phyloP scores from a whole-genome alignment of 2,329 filamentous ascomycete species.

The Fusarium aywerte region DNA sequence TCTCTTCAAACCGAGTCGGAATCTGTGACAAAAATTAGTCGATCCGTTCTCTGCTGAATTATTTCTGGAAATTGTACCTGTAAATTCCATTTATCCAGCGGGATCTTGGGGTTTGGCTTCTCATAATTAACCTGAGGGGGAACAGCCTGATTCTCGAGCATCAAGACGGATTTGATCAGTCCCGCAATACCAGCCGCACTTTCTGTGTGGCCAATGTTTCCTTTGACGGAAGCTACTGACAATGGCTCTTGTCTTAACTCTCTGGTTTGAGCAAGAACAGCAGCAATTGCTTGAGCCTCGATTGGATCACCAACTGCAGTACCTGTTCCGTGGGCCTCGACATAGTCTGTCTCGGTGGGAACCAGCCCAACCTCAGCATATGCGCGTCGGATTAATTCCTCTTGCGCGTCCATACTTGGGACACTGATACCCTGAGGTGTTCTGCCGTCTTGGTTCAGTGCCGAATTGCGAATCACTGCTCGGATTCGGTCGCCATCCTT shows the following conservation, averaged over 20 bases:
- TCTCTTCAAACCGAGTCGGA: background rate
- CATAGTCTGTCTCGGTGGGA: constrained; percentile 44
- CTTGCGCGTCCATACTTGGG: background rate
- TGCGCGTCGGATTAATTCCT: background rate
- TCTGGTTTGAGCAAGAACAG: background rate
- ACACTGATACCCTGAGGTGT: constrained; percentile 1
- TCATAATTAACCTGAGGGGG: background rate
- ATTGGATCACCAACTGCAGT: constrained; percentile 60
- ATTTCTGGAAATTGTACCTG: background rate
- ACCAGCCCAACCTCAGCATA: background rate
- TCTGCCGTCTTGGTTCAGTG: constrained; percentile 51
- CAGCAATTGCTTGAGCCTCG: constrained; percentile 49
- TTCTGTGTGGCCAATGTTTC: constrained; percentile 9
- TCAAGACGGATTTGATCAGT: background rate
- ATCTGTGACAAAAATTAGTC: background rate
- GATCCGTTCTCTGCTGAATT: background rate
- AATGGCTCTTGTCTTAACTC: background rate
- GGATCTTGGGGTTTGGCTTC: constrained; percentile 47
- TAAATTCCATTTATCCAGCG: constrained; percentile 18
- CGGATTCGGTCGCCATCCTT: constrained; percentile 52
- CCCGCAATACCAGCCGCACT: background rate
- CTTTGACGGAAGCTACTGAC: background rate
- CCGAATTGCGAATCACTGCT: constrained; percentile 53
- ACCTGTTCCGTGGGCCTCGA: constrained; percentile 60
- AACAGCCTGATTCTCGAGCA: background rate